Percentiles rank a stretch among this genome's conserved stretches.
phyloP scores from a whole-genome alignment of 306 rosid genomes.

The Abrus precatorius region DNA sequence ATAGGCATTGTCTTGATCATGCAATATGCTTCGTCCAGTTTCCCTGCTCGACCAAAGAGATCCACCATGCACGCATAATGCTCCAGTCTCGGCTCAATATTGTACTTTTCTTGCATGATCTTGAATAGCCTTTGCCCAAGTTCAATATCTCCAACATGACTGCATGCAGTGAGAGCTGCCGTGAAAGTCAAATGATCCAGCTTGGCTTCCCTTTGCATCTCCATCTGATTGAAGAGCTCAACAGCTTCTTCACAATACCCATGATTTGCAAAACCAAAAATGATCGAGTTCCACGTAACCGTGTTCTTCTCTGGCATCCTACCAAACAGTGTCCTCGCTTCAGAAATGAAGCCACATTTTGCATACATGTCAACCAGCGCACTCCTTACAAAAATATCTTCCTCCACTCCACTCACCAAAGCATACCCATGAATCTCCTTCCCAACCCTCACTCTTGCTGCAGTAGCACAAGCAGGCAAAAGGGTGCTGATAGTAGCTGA shows the following conservation, averaged over 20 bases:
- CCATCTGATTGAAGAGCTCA: constrained; percentile 76
- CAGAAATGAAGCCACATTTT: constrained; percentile 84
- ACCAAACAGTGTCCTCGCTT: constrained; percentile 67
- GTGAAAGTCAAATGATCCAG: constrained; percentile 80
- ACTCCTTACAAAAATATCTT: constrained; percentile 77
- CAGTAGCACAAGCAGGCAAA: constrained; percentile 80
- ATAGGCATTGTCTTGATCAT: constrained; percentile 76
- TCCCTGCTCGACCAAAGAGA: constrained; percentile 81
- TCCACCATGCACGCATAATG: constrained; percentile 90
- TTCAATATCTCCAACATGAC: constrained; percentile 76
- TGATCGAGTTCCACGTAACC: constrained; percentile 86
- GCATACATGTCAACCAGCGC: constrained; percentile 94
- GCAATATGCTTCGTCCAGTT: constrained; percentile 66
- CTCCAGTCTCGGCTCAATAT: constrained; percentile 77
- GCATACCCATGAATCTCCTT: constrained; percentile 79
- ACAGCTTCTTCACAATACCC: constrained; percentile 76
- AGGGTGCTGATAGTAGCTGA: constrained; percentile 81
- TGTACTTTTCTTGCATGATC: constrained; percentile 71
- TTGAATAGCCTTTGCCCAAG: constrained; percentile 71
- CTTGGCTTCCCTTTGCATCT: constrained; percentile 58
- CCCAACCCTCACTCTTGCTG: constrained; percentile 66
- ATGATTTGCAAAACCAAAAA: constrained; percentile 87
- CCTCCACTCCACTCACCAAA: constrained; percentile 68
- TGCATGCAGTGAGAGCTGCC: constrained; percentile 78
- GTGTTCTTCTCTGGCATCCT: constrained; percentile 72